Evolutionary conservation across 2,329 filamentous ascomycete species (phyloP), one percentile per base, ranked within the genome.

Genomic region (Aureobasidium sp.): DNA sequence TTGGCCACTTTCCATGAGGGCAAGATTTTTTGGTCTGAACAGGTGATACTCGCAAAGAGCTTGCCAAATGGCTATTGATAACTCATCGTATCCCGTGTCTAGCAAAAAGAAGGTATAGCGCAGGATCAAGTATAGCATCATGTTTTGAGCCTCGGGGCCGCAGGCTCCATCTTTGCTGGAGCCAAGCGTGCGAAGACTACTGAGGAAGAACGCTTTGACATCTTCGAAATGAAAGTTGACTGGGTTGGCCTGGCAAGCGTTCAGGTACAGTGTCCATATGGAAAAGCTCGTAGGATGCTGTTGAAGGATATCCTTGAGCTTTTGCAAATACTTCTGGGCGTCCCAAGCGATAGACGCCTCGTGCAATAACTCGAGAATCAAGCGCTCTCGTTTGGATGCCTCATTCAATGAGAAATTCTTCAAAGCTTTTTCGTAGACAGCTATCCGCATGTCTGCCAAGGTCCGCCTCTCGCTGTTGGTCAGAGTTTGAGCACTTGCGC

Each of bases 41-140:
- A 89, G 78, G 16, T 80, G 81, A 49, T 85, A 74, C 63, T 96
- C 91, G 0, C 96, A 69, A 1, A 86, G 62, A 5, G 82, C 86
- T 69, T 97, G 91, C 90, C 91, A 96, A 4, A 85, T 76, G 8
- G 84, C 88, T 3, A 87, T 73, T 1, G 88, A 84, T 25, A 88
- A 73, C 64, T 96, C 91, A 39, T 76, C 73, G 63, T 86, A 95
- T 0, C 91, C 91, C 40, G 86, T 76, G 63, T 95, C 85, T 39
- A 82, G 75, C 25, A 91, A 74, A 62, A 93, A 86, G 2, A 80
- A 68, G 0, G 88, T 91, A n/a, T 84, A 66, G 35, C 88, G 80
- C 1, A 94, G 71, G 16, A 95, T 79, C 1, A 94, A 69, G 63
- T 94, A 88, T 2, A 88, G 69, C 48, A 80, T 74, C 56, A 80